Evolutionary conservation across 2,329 filamentous ascomycete genomes (phyloP).

Genomic region (Pseudopithomyces chartarum): DNA sequence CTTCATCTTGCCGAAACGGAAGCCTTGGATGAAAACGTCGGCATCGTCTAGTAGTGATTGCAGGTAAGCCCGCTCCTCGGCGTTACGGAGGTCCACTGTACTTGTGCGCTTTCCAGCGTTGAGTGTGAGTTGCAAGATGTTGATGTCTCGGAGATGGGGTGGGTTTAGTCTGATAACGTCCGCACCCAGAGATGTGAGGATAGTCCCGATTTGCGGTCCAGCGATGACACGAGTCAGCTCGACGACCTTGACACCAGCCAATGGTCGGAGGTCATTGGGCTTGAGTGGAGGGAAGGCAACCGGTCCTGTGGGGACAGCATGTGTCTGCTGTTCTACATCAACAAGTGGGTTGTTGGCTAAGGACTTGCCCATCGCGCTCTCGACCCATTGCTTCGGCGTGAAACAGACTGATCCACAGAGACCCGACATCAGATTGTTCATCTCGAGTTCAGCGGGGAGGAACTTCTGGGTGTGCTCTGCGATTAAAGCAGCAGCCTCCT

Average conservation of each 20-base stretch:
- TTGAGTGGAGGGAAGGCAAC: slow-evolving; percentile 38
- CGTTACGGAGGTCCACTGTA: slow-evolving; percentile 51
- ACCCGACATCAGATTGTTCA: slow-evolving; percentile 22
- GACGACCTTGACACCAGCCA: slow-evolving; percentile 48
- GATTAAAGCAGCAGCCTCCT: slow-evolving; percentile 29
- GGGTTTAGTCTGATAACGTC: slow-evolving; percentile 51
- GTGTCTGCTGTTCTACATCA: slow-evolving; percentile 41
- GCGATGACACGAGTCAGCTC: slow-evolving; percentile 49
- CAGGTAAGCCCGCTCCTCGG: slow-evolving; percentile 34
- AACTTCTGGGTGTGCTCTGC: slow-evolving; percentile 31
- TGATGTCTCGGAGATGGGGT: slow-evolving; percentile 41
- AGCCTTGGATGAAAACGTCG: slow-evolving; percentile 60
- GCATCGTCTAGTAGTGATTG: slow-evolving; percentile 50
- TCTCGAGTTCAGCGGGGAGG: slow-evolving; percentile 34
- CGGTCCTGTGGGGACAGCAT: slow-evolving; percentile 28
- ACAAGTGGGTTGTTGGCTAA: slow-evolving; percentile 51
- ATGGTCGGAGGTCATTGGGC: slow-evolving; percentile 31
- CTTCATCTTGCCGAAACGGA: slow-evolving; percentile 52
- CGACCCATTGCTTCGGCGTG: slow-evolving; percentile 51
- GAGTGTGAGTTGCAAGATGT: slow-evolving; percentile 43
- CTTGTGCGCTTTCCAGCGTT: slow-evolving; percentile 52
- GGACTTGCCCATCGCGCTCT: slow-evolving; percentile 51
- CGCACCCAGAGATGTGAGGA: slow-evolving; percentile 48
- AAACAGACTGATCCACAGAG: slow-evolving; percentile 50
- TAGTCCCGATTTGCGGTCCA: slow-evolving; percentile 44